Conservation (phyloP, 768 basidiomycete genomes). For the Mycena pura region DNA sequence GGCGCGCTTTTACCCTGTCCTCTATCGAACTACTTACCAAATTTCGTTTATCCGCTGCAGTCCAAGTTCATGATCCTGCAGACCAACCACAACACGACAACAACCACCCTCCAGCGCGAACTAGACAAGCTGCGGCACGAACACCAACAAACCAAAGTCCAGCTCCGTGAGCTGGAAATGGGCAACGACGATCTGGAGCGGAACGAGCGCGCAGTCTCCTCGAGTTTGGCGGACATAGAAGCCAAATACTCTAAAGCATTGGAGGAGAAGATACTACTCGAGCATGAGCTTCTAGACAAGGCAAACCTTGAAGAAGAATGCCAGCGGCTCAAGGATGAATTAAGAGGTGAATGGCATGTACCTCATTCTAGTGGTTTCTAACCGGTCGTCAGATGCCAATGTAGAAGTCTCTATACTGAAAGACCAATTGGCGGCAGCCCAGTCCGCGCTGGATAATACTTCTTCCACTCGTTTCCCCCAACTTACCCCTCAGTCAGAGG, state of each 20-base stretch:
- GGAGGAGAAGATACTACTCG: constrained; percentile 96
- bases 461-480: constrained; percentile 39
- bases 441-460: constrained; percentile 27
- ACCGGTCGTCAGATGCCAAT: constrained; percentile 67
- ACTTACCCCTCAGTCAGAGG: constrained; percentile 49
- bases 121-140: constrained; percentile 82
- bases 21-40: constrained; percentile 12
- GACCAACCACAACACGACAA: constrained; percentile 89
- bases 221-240: constrained; percentile 84
- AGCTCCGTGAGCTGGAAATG: constrained; percentile 91
- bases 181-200: constrained; percentile 98
- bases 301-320: constrained; percentile 88
- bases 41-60: constrained; percentile 53
- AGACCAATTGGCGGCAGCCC: constrained; percentile 63
- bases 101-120: constrained; percentile 90
- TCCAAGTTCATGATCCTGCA: constrained; percentile 87
- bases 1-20: constrained; percentile 51
- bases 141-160: constrained; percentile 71
- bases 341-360: constrained; percentile 68
- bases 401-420: constrained; percentile 84
- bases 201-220: constrained; percentile 88
- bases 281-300: constrained; percentile 93
- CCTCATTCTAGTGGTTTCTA: constrained; percentile 1
- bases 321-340: constrained; percentile 90
- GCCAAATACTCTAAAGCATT: constrained; percentile 87